These are phyloP conservation scores for Withania somnifera DNA, from an alignment of 305 asterid species.

Conservation along the genomic window DNA sequence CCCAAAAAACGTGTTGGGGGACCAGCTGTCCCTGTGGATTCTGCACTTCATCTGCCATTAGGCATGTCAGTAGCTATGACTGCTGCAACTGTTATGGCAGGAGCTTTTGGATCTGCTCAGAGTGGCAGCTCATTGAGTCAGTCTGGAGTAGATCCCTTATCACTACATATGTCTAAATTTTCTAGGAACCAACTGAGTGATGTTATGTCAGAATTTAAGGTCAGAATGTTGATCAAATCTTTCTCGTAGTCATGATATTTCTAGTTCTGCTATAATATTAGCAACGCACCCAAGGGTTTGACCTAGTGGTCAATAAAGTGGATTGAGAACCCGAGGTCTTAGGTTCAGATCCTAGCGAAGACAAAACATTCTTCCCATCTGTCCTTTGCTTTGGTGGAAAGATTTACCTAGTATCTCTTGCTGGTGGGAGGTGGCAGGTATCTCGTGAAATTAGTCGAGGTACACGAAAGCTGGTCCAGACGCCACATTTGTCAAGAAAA, in stretches of 20 bases:
- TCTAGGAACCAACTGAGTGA: slow-evolving; percentile 64
- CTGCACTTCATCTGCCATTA: slow-evolving; percentile 55
- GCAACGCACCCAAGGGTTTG: too few relatives aligned
- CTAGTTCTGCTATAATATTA: neutral
- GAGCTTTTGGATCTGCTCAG: slow-evolving; percentile 77
- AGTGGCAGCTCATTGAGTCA: slow-evolving; percentile 30
- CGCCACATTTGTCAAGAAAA: too few relatives aligned
- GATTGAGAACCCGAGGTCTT: too few relatives aligned
- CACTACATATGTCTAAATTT: slow-evolving; percentile 69
- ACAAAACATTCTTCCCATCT: too few relatives aligned
- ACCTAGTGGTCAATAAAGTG: too few relatives aligned
- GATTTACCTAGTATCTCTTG: too few relatives aligned
- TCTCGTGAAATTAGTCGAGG: too few relatives aligned
- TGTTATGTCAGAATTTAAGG: slow-evolving; percentile 69
- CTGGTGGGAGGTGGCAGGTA: too few relatives aligned
- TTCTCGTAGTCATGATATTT: neutral
- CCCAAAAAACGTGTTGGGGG: slow-evolving; percentile 50
- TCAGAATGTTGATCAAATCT: slow-evolving; percentile 13
- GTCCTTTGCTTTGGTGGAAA: too few relatives aligned
- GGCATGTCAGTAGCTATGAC: slow-evolving; percentile 70
- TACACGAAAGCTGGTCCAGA: too few relatives aligned
- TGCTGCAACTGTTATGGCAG: slow-evolving; percentile 82
- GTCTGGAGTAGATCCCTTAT: slow-evolving; percentile 63
- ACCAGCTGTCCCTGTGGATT: slow-evolving; percentile 41
- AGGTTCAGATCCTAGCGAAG: too few relatives aligned